Percentiles rank a stretch among this genome's conserved stretches.
Evolutionary conservation across 2,329 filamentous ascomycete species (phyloP).

Genomic region (Colletotrichum aenigma): DNA sequence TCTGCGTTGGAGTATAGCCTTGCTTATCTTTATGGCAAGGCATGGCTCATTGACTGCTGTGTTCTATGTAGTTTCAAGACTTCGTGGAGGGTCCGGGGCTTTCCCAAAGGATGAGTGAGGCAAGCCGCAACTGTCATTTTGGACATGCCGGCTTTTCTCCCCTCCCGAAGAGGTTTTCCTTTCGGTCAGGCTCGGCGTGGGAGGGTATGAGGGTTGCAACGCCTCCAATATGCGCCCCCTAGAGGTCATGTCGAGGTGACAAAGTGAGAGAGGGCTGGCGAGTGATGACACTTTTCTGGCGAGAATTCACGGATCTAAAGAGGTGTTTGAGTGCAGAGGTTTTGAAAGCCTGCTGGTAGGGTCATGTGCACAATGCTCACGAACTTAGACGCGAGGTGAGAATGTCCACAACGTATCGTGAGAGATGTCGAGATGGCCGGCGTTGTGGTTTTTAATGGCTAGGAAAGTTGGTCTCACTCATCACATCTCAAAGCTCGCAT

Average conservation of each 20-base stretch:
- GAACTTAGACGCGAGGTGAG: no score
- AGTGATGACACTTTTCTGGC: neutral
- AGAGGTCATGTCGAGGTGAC: neutral
- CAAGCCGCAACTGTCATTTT: no score
- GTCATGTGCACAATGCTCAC: no score
- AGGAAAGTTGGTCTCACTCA: neutral
- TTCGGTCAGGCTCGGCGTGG: no score
- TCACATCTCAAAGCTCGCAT: neutral
- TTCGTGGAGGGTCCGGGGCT: neutral
- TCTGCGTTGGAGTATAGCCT: neutral
- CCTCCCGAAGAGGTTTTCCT: no score
- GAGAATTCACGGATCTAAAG: neutral
- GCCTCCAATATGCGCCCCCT: neutral
- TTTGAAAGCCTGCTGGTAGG: no score
- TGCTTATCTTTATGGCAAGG: no score
- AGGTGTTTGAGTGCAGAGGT: neutral
- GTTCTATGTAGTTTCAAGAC: neutral
- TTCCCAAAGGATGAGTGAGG: neutral
- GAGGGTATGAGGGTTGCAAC: no score
- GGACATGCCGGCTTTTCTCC: no score
- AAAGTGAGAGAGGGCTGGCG: neutral
- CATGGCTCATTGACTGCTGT: fast-evolving
- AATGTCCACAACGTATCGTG: fast-evolving
- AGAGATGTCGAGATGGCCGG: no score
- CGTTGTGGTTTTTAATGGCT: no score